Percentiles rank a stretch among this genome's conserved stretches.
Evolutionary conservation across 129 eudicot species (phyloP).

Genomic region (Oenanthe sinensis): DNA sequence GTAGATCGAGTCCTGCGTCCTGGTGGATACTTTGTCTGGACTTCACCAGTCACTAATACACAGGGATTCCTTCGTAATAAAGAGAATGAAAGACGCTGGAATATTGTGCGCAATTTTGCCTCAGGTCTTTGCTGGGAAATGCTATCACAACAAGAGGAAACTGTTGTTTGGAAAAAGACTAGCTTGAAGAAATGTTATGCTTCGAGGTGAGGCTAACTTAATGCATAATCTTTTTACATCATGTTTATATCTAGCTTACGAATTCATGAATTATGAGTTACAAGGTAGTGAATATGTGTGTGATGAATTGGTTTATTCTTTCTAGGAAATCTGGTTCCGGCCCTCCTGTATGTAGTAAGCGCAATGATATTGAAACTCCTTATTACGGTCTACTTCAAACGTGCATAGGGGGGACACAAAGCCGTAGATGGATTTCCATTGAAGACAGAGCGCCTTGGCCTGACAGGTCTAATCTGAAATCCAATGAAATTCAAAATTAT

Average conservation of each 20-base stretch:
- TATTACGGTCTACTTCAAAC: conserved; percentile 77
- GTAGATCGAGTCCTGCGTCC: conserved; percentile 89
- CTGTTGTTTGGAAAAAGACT: conserved; percentile 67
- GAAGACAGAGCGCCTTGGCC: conserved; percentile 83
- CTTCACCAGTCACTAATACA: conserved; percentile 67
- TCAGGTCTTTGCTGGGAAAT: conserved; percentile 83
- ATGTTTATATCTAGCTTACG: neutral
- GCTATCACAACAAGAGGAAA: conserved; percentile 87
- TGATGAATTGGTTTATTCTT: conserved; percentile 12
- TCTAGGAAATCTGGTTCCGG: conserved; percentile 64
- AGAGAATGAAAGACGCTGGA: conserved; percentile 70
- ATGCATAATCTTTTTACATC: neutral
- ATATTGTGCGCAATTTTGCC: conserved; percentile 44
- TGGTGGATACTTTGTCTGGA: conserved; percentile 98
- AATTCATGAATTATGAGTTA: neutral
- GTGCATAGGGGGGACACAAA: conserved; percentile 91
- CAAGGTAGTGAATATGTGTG: neutral
- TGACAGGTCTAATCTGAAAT: conserved; percentile 52
- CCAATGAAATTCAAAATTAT: conserved; percentile 56
- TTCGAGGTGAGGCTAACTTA: conserved; percentile 41
- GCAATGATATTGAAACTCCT: conserved; percentile 79
- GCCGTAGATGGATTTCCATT: conserved; percentile 82
- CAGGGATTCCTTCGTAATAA: conserved; percentile 65
- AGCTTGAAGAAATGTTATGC: conserved; percentile 66
- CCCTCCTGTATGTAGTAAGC: conserved; percentile 63